Evolutionary conservation across 2,329 filamentous ascomycete species (phyloP), one percentile per base, ranked within the genome.

Genomic region (Dryadomyces quercivorus): DNA sequence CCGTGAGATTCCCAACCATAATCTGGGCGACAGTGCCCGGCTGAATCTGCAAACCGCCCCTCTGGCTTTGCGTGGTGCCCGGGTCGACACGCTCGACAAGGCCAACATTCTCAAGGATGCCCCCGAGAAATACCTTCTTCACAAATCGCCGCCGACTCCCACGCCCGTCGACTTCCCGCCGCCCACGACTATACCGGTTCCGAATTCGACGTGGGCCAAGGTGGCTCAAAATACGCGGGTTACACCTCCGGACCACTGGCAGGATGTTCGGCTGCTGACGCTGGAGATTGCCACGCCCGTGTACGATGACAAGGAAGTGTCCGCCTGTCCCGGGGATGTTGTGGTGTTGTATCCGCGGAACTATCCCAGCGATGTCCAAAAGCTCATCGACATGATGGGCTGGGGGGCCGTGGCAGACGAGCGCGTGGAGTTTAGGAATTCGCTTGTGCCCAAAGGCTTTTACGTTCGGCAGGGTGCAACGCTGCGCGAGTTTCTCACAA

Each of bases 341-440:
- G 72, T 95, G 7, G 82, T 84, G 6, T 79, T 98, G 18, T 90
- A 85, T 57, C 92, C 93, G 5, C 92, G 92, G 65, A 97, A 96
- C 67, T 91, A 89, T 58, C 76, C 85, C 0, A 70, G 75, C 8
- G 91, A 97, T 62, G 91, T 93, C n/a, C 73, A 90, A 52, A 73
- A 77, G 21, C 77, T 98, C 54, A 83, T 97, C 56, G 69, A 80
- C 4, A 75, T 90, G 48, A 93, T 95, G 86, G 75, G 70, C 4
- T 97, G 93, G 91, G 72, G 76, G 7, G 66, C 75, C 1, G 70
- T 89, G 9, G 91, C 91, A 18, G 88, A 97, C 64, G 67, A 65
- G 15, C 76, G 77, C 0, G 73, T 96, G n/a, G 68, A 73, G 72
- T 88, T 52, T 64, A 63, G 1, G 7, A 55, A 16, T 65, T 65